phyloP scores from a whole-genome alignment of 2,329 filamentous ascomycete species.

The Calonectria leucothoes region DNA sequence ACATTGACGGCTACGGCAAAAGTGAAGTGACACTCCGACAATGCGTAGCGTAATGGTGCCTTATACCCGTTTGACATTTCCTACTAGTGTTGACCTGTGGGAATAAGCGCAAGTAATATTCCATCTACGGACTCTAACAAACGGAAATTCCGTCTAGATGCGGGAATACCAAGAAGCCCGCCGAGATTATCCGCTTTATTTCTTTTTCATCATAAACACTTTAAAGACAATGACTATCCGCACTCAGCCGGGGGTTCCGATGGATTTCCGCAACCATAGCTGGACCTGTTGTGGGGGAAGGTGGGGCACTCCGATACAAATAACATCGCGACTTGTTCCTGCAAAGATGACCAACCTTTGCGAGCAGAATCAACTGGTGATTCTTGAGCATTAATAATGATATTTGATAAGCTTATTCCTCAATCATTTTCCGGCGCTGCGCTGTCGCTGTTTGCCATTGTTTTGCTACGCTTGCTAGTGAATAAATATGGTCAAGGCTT shows the following conservation, averaged over 20 bases:
- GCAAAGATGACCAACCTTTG: background rate
- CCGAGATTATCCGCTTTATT: background rate
- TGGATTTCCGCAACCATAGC: background rate
- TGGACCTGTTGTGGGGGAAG: background rate
- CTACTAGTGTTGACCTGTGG: background rate
- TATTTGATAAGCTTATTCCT: background rate
- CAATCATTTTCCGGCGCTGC: background rate
- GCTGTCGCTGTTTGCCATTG: background rate
- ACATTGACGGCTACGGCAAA: too few relatives aligned
- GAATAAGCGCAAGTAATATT: background rate
- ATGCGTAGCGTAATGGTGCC: too few relatives aligned
- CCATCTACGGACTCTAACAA: background rate
- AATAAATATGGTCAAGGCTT: background rate
- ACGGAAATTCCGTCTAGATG: background rate
- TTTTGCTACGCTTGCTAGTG: background rate
- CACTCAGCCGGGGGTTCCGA: background rate
- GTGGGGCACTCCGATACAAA: background rate
- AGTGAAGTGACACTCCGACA: too few relatives aligned
- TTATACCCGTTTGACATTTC: too few relatives aligned
- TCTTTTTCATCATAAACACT: background rate
- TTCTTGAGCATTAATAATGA: background rate
- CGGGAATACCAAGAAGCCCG: background rate
- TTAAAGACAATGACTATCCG: background rate
- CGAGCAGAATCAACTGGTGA: background rate
- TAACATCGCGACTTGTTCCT: background rate